Evolutionary conservation across 768 basidiomycete genomes (phyloP).

Genomic region (Hygrophorus russula): DNA sequence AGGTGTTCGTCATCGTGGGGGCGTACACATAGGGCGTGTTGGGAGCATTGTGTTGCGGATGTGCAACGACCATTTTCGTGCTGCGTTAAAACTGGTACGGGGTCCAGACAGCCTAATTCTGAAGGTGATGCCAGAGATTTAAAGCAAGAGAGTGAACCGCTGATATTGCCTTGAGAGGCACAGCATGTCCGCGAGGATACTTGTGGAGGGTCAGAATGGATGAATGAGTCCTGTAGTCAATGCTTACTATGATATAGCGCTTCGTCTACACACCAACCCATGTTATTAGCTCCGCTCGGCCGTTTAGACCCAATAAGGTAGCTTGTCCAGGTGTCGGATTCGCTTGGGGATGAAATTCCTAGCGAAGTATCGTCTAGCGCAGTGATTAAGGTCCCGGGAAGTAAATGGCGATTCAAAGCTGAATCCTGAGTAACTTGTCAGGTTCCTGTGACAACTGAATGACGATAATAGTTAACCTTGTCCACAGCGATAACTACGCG

Average conservation of each 20-base stretch:
- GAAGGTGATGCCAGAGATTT: conserved; percentile 17
- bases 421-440: conserved; percentile 34
- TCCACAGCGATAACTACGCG: conserved; percentile 45
- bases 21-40: conserved; percentile 33
- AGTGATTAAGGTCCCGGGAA: conserved; percentile 47
- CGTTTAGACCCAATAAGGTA: conserved; percentile 24
- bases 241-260: conserved; percentile 19
- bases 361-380: conserved; percentile 53
- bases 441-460: not conserved
- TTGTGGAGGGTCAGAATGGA: conserved; percentile 4
- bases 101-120: conserved; percentile 42
- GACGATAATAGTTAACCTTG: conserved; percentile 28
- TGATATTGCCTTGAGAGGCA: conserved; percentile 13
- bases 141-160: conserved; percentile 32
- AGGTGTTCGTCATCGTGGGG: conserved; percentile 41
- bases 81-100: conserved; percentile 37
- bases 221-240: not conserved
- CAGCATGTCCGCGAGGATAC: conserved; percentile 13
- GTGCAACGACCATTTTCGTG: conserved; percentile 27
- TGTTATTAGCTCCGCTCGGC: conserved; percentile 3
- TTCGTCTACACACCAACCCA: conserved; percentile 54
- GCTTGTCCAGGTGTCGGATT: conserved; percentile 32
- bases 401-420: conserved; percentile 44
- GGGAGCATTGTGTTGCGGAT: conserved; percentile 22
- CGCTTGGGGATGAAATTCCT: conserved; percentile 12